Evolutionary conservation across 805 yeast genomes (phyloP).

Genomic region (Yamadazyma sp.): DNA sequence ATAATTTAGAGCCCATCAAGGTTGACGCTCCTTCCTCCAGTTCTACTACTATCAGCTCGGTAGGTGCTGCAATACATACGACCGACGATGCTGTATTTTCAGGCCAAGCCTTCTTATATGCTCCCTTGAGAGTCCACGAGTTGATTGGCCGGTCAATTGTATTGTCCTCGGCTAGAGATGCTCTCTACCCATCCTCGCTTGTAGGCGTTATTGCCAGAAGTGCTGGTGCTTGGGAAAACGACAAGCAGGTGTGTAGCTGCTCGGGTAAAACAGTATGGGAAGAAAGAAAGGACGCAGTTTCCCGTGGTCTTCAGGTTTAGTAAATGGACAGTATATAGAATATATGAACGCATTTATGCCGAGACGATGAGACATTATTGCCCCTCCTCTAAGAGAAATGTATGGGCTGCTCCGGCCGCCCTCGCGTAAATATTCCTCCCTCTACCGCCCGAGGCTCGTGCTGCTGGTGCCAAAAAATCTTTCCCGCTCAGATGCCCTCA

Average conservation of each 20-base stretch:
- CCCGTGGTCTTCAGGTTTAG: slow-evolving; percentile 43
- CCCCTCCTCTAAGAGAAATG: too few species aligned
- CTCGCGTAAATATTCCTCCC: too few species aligned
- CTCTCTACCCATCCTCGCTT: slow-evolving; percentile 45
- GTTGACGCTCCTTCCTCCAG: slow-evolving; percentile 25
- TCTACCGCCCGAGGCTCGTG: too few species aligned
- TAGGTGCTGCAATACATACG: slow-evolving; percentile 31
- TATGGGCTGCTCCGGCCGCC: too few species aligned
- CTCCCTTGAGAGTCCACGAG: slow-evolving; percentile 51
- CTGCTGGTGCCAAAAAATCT: too few species aligned
- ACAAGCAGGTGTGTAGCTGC: slow-evolving; percentile 89
- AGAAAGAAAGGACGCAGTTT: slow-evolving; percentile 76
- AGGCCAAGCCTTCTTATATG: slow-evolving; percentile 40
- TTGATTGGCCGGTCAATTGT: slow-evolving; percentile 71
- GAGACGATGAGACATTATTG: too few species aligned
- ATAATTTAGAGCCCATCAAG: slow-evolving; percentile 43
- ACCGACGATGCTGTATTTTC: slow-evolving; percentile 21
- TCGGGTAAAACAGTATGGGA: slow-evolving; percentile 97
- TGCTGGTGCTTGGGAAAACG: slow-evolving; percentile 97
- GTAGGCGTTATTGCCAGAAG: slow-evolving; percentile 93
- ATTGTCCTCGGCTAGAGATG: slow-evolving; percentile 41
- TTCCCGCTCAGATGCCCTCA: too few species aligned
- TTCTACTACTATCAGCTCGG: slow-evolving; percentile 30
- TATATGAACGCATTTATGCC: too few species aligned
- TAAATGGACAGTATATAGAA: background rate